Evolutionary conservation across 2,329 filamentous ascomycete species (phyloP), one percentile per base, ranked within the genome.

Genomic region (Hymenoscyphus albidus): DNA sequence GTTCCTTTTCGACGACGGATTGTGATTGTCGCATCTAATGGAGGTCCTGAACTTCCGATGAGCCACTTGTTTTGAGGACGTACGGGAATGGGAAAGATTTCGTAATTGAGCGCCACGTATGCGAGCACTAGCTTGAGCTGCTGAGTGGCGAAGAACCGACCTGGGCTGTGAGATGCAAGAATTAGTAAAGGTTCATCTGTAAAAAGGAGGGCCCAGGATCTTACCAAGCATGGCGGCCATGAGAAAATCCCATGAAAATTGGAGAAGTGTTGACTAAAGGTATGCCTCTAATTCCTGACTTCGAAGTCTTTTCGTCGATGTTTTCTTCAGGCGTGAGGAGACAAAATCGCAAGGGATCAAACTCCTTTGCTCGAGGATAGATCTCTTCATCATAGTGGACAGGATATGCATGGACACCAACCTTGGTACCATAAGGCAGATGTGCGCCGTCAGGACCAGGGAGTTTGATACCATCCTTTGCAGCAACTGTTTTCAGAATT

Each of bases 391-490:
- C 70, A 12, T 65, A 64, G 56, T 71, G 70, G 9, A 71, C 51
- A 1, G 70, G 68, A 31, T 67, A 66, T 5, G 67, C 64, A 48
- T 70, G 68, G 18, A 70, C 58, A 3, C 77, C 76, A 54, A 80
- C 73, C 64, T 76, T 77, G 12, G 74, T 74, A 27, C 77, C 78
- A 1, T 73, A 65, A 0, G 77, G 77, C 5, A 78, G 72, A 64
- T 79, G 77, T 12, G 16, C 61, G 3, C 42, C 40, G 22, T 42
- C 13, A 22, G 39, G 40, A 18, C 59, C 59, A 35, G 59, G 59
- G 3, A 62, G 39, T 14, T 59, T 58, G 58, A 84, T 81, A 16
- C 84, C 84, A 70, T 83, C 64, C 16, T 72, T 67, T 1, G 62
- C 67, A 27, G 74, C 59, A 4, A 76, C 74, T 58, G 70, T 72